Base-by-base conservation (phyloP, 75 land plant genomes). In the Pinus tabuliformis region DNA sequence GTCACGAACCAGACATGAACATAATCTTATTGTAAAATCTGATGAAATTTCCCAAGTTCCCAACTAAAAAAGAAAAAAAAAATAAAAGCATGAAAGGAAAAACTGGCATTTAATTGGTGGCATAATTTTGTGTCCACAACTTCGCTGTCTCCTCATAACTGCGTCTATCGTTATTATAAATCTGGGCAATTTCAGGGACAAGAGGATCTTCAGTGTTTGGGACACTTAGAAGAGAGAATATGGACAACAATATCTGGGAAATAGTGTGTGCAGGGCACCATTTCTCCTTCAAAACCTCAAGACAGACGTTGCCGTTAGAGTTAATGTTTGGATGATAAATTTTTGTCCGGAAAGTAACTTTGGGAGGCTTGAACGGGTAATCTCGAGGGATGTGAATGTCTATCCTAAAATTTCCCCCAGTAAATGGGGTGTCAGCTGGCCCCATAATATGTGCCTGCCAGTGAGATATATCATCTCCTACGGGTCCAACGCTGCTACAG, bases 221-320 rank as follows among this genome's bases (percentile, higher is more conserved):
- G 20, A 79, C 83, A 3, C 76, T 82, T 12, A 82, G 76, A 9
- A 82, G 59, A 21, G 83, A 82, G 56, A 72, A 79, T 22, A 83
- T 79, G 1, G 83, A 79, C 72, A 83, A 49, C 5, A 83, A 62
- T 6, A 77, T 81, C 78, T 85, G 83, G 24, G 87, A 85, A 30
- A 85, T 85, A 42, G 87, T 85, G 54, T 83, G 57, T 42, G 87
- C 87, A 60, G 87, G 87, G 66, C 87, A 83, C 87, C 87, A 85
- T 63, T 85, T 81, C 39, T 85, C 87, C 87, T 83, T 85, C 61
- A 85, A 72, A 60, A 83, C 83, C 52, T 85, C 87, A 82, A 85
- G 73, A 71, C 87, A 85, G 57, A 85, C 83, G 71, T 86, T 85
- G 28, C 87, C 87, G 62, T 84, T 85, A 20, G 76, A 72, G 73